These are phyloP conservation scores for Mucor lusitanicus DNA, from an alignment of 371 early-diverging fungal species.

Conservation along the genomic window DNA sequence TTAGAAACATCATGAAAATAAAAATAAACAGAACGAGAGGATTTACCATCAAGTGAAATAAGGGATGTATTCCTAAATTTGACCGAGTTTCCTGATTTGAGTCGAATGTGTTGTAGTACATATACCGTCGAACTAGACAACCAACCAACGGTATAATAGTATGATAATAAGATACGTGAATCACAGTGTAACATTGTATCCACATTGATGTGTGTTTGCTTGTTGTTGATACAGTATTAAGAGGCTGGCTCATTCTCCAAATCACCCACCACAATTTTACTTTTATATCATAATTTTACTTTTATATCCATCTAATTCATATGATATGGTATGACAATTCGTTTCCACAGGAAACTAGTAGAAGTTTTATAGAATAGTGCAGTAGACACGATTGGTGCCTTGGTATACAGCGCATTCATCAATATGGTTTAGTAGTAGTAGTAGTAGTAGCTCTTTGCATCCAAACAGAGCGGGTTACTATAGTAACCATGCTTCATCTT, in stretches of 20 bases:
- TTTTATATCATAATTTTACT: constrained; percentile 6
- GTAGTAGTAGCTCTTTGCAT: neutral
- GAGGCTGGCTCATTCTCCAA: neutral
- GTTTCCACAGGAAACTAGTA: neutral
- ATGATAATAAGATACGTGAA: neutral
- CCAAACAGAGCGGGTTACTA: neutral
- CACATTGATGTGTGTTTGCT: neutral
- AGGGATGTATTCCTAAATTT: constrained; percentile 1
- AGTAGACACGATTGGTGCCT: too few species aligned
- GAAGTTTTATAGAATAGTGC: neutral
- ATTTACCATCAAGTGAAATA: neutral
- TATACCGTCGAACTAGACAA: neutral
- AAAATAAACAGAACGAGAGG: neutral
- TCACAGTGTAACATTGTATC: neutral
- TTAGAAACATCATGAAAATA: neutral
- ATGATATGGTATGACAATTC: neutral
- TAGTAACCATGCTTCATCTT: too few species aligned
- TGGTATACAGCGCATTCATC: too few species aligned
- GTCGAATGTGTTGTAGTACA: neutral
- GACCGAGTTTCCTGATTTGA: constrained; percentile 6
- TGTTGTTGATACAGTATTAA: neutral
- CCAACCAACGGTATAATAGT: neutral
- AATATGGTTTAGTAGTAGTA: too few species aligned
- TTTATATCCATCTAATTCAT: constrained; percentile 1
- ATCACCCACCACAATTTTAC: neutral